Evolutionary conservation across 2,329 filamentous ascomycete species (phyloP).

Genomic region (Colletotrichum sp.): DNA sequence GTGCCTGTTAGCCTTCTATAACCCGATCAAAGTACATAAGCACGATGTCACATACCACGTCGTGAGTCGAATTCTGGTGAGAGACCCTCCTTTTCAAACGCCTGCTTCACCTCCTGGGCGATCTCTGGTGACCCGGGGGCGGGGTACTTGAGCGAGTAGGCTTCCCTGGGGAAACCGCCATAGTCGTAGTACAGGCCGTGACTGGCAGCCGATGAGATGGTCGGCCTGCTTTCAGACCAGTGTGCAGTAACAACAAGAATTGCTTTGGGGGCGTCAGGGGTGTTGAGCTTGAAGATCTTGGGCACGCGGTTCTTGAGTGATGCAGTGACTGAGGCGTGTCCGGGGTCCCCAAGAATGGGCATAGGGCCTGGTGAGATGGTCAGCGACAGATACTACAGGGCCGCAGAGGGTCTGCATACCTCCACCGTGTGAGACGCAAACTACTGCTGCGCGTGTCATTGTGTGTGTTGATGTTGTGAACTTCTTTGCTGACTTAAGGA

Average conservation of each 20-base stretch:
- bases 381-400: background rate
- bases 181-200: conserved; percentile 64
- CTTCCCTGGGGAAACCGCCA: conserved; percentile 60
- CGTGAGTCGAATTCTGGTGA: conserved; percentile 39
- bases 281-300: conserved; percentile 58
- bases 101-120: conserved; percentile 51
- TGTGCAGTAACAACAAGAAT: conserved; percentile 65
- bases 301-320: conserved; percentile 60
- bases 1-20: background rate
- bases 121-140: conserved; percentile 60
- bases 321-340: conserved; percentile 52
- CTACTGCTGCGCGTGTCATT: conserved; percentile 48
- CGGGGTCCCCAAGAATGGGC: conserved; percentile 61
- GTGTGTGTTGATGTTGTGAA: conserved; percentile 10
- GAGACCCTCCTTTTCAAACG: conserved; percentile 51
- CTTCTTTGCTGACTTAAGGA: background rate
- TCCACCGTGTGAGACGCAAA: conserved; percentile 56
- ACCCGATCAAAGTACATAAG: background rate
- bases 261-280: conserved; percentile 51
- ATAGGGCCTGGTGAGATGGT: conserved; percentile 49
- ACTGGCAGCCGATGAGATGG: conserved; percentile 52
- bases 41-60: conserved; percentile 28
- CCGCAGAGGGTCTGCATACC: conserved; percentile 31
- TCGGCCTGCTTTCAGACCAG: conserved; percentile 55
- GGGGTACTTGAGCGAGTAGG: conserved; percentile 60